Base-by-base conservation (phyloP, 306 rosid species). In the Casuarina equisetifolia region DNA sequence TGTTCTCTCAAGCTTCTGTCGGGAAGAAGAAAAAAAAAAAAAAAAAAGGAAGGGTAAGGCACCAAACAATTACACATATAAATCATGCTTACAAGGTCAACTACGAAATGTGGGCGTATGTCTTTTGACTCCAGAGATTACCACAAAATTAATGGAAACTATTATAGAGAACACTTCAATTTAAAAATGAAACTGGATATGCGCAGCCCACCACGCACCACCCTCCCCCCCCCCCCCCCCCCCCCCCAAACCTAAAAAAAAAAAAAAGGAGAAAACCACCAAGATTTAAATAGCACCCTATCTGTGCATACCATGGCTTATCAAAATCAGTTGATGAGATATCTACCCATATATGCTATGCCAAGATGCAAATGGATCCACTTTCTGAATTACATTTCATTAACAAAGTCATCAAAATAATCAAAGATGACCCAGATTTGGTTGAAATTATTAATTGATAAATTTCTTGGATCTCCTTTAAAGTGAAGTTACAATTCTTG, bases 1-100 rank as follows among this genome's bases (percentile, higher is more conserved):
- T 63, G 85, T 92, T 84, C 98, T 89, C 90, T 84, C 92, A 32
- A 90, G 91, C 81, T 90, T 94, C 98, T 94, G 92, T 36, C 32
- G 32, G 32, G 32, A 25, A 25, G 1, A 25, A 25, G 0, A 25
- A 25, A 25, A 25, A 25, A 25, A 25, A 25, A 25, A 25, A 85
- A 80, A 70, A 78, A 86, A 69, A 75, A 77, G 57, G 68, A 40
- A 82, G 42, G 32, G 77, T 69, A 80, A 84, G 74, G 61, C 53
- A 85, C 36, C 59, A 75, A 73, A 35, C 73, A 74, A 77, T 46
- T 11, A 11, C 9, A 2, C 50, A 46, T 6, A 46, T 46, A 46
- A 70, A 71, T 70, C 52, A 76, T 51, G 58, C 54, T 40, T 16
- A 63, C 10, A 68, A 68, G 79, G 69, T 72, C 36, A 25, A 52